Conservation (phyloP, 148 eudicot genomes). For the Pharnaceum exiguum region DNA sequence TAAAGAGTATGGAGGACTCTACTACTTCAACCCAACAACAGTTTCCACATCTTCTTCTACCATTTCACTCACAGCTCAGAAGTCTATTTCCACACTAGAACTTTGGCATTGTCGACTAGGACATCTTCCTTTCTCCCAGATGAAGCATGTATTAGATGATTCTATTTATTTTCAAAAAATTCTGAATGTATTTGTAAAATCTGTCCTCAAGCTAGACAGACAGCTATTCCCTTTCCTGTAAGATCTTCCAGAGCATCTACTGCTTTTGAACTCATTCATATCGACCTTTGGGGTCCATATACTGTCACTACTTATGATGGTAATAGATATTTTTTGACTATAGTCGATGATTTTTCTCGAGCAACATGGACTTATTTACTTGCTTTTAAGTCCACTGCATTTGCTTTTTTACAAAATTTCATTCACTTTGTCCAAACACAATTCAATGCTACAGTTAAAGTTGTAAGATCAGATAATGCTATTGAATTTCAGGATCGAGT, state of each 20-base stretch:
- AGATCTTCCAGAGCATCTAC: no score
- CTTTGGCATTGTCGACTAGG: background rate
- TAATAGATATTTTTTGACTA: slow-evolving; percentile 1
- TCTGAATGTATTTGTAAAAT: background rate
- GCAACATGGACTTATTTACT: slow-evolving; percentile 7
- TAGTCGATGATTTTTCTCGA: slow-evolving; percentile 11
- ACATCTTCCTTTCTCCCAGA: background rate
- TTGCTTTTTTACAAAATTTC: background rate
- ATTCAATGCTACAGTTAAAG: background rate
- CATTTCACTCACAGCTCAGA: background rate
- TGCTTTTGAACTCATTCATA: background rate
- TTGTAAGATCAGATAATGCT: slow-evolving; percentile 13
- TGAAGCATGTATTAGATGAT: background rate
- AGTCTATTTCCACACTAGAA: background rate
- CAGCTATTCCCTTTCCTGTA: background rate
- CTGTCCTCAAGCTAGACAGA: background rate
- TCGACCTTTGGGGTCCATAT: slow-evolving; percentile 16
- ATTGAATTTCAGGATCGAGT: background rate
- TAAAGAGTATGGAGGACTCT: background rate
- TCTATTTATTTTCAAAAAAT: background rate
- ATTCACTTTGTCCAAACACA: background rate
- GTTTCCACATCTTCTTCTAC: background rate
- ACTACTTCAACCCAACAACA: background rate
- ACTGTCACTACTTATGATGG: background rate
- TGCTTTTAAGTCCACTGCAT: background rate